Evolutionary conservation across 192 early-diverging fungal genomes (phyloP), one percentile per base, ranked within the genome.

Genomic region (Rhizophagus clarus): DNA sequence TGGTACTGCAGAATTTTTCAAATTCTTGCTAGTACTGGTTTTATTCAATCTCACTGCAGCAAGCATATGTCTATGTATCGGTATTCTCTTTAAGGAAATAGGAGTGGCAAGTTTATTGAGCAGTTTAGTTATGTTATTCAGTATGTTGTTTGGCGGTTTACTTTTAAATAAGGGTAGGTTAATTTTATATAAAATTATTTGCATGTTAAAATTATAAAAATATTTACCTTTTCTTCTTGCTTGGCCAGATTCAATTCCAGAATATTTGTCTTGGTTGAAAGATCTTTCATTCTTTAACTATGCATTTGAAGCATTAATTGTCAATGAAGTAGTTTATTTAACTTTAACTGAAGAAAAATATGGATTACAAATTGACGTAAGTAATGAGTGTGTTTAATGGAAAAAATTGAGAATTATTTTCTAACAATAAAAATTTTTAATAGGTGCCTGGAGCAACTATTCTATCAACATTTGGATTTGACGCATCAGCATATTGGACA

Each of bases 131-230:
- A 93, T 96, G 83, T 84, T 96, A 37, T 96, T 95, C 85, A 91
- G 92, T 42, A 95, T 98, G 89, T 79, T 98, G 22, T 98, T 97
- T 84, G 96, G 93, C 20, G 96, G 96, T 0, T 87, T 98, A 11
- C 85, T 98, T 28, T 84, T 98, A 63, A 98, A 98, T 86, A 94
- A 94, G 85, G 89, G 89, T 89, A 81, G 81, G 80, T 34, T 29
- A 20, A 45, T 34, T 31, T 26, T 32, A 40, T 63, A 73, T 79
- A 51, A 5, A 26, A 11, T 78, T 31, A 3, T 79, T 47, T 69
- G 37, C 40, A 74, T n/a, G 37, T 32, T 77, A 61, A 61, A 72
- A 45, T 78, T 61, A 61, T 62, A 66, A 78, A 68, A 3, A 67
- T 26, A 28, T 9, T 28, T 61, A 74, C 67, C 51, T 61, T 1